Conservation (phyloP, 306 rosid genomes). For the Astragalus membranaceus region DNA sequence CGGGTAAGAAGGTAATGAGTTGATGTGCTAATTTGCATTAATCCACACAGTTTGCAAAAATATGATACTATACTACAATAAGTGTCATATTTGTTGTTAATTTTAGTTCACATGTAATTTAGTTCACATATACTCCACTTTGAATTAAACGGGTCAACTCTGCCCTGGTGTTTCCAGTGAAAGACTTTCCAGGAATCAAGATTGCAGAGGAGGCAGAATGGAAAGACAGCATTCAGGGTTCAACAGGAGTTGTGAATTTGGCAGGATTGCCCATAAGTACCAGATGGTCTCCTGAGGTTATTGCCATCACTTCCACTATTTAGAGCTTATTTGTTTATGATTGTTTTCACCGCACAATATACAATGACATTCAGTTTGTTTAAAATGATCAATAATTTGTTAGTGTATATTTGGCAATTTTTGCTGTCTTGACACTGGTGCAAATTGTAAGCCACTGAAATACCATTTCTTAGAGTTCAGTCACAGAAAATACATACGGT, state of each 20-base stretch:
- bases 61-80: neutral
- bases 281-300: constrained; percentile 94
- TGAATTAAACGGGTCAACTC: constrained; percentile 19
- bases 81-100: neutral
- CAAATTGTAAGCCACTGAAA: neutral
- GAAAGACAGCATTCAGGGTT: constrained; percentile 75
- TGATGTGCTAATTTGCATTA: constrained; percentile 11
- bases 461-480: neutral
- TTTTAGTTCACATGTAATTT: constrained; percentile 1
- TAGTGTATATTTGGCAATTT: neutral
- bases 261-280: constrained; percentile 96
- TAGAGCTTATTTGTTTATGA: too few relatives aligned
- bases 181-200: constrained; percentile 75
- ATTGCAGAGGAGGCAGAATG: constrained; percentile 82
- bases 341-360: too few relatives aligned
- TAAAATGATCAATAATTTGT: neutral
- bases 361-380: too few relatives aligned
- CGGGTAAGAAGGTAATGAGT: constrained; percentile 98
- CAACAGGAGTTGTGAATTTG: constrained; percentile 85
- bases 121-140: neutral
- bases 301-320: constrained; percentile 13
- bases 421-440: neutral
- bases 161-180: constrained; percentile 40
- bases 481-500: neutral
- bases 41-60: constrained; percentile 1